These are phyloP conservation scores for Tulasnella sp. DNA, from an alignment of 768 basidiomycete species.

Conservation along the genomic window DNA sequence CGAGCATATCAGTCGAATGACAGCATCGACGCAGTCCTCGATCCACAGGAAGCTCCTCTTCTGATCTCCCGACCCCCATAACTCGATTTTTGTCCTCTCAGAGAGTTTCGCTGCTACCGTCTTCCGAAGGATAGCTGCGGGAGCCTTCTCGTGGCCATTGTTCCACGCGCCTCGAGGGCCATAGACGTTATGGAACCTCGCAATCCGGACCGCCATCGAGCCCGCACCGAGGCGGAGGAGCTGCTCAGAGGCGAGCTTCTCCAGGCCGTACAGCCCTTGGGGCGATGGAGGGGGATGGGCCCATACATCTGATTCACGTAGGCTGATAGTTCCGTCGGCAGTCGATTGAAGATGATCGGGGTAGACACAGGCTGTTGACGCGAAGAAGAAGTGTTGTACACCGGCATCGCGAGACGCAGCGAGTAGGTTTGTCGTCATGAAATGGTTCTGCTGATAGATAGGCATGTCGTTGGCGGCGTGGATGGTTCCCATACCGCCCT, in stretches of 20 bases:
- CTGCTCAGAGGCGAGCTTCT: constrained; percentile 44
- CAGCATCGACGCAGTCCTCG: constrained; percentile 42
- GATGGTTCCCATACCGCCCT: constrained; percentile 56
- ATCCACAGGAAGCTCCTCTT: constrained; percentile 48
- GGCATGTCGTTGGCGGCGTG: constrained; percentile 39
- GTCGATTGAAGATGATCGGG: constrained; percentile 35
- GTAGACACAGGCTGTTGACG: constrained; percentile 52
- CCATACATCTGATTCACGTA: constrained; percentile 40
- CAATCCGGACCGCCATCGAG: constrained; percentile 35
- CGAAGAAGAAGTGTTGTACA: constrained; percentile 40
- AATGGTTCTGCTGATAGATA: constrained; percentile 42
- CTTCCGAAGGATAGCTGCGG: constrained; percentile 47
- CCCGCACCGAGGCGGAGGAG: constrained; percentile 30
- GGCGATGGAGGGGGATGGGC: constrained; percentile 31
- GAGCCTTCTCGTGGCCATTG: constrained; percentile 47
- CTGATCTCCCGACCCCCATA: constrained; percentile 49
- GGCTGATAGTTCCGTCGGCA: constrained; percentile 31
- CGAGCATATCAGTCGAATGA: constrained; percentile 36
- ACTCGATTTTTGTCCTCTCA: constrained; percentile 32
- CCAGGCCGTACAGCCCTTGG: constrained; percentile 50
- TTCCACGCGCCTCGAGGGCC: constrained; percentile 46
- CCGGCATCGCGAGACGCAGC: constrained; percentile 30
- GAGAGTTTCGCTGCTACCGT: constrained; percentile 30
- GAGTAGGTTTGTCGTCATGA: constrained; percentile 42
- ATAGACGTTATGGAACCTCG: constrained; percentile 50